phyloP scores from a whole-genome alignment of 768 basidiomycete species.

The Boletus fagicola region DNA sequence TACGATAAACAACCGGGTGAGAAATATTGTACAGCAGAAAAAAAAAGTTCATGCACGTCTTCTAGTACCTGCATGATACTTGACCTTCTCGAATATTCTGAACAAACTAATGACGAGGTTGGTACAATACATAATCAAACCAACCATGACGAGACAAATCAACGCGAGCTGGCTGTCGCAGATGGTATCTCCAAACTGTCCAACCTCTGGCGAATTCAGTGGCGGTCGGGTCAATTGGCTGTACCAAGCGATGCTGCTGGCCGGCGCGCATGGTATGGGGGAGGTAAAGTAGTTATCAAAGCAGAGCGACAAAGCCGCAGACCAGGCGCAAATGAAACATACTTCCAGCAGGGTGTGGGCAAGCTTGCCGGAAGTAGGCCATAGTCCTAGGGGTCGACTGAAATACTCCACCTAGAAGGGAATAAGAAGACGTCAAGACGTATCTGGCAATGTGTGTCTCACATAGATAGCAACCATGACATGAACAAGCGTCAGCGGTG shows the following conservation, averaged over 20 bases:
- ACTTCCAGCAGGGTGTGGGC: slow-evolving; percentile 86
- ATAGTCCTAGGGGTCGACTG: slow-evolving; percentile 86
- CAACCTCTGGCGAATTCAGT: slow-evolving; percentile 31
- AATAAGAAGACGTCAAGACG: slow-evolving; percentile 15
- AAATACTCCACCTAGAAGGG: slow-evolving; percentile 80
- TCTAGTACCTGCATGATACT: slow-evolving; percentile 53
- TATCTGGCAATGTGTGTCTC: slow-evolving; percentile 29
- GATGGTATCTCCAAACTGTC: slow-evolving; percentile 53
- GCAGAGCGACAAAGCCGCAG: slow-evolving; percentile 79
- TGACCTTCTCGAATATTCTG: slow-evolving; percentile 87
- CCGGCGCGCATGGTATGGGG: slow-evolving; percentile 69
- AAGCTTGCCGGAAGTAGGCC: slow-evolving; percentile 85
- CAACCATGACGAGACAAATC: slow-evolving; percentile 74
- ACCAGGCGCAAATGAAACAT: slow-evolving; percentile 92
- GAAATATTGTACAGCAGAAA: slow-evolving; percentile 1
- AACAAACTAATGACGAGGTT: slow-evolving; percentile 84
- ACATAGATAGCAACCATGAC: slow-evolving; percentile 87
- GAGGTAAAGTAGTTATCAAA: slow-evolving; percentile 95
- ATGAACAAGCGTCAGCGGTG: slow-evolving; percentile 77
- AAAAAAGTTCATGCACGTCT: slow-evolving; percentile 17
- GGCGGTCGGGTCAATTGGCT: slow-evolving; percentile 53
- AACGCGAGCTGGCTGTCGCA: slow-evolving; percentile 77
- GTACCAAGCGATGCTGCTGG: slow-evolving; percentile 68
- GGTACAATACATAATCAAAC: slow-evolving; percentile 76
- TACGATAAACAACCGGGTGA: neutral